Evolutionary conservation across 2,329 filamentous ascomycete species (phyloP), one percentile per base, ranked within the genome.

Genomic region (Pseudopyricularia javanii): DNA sequence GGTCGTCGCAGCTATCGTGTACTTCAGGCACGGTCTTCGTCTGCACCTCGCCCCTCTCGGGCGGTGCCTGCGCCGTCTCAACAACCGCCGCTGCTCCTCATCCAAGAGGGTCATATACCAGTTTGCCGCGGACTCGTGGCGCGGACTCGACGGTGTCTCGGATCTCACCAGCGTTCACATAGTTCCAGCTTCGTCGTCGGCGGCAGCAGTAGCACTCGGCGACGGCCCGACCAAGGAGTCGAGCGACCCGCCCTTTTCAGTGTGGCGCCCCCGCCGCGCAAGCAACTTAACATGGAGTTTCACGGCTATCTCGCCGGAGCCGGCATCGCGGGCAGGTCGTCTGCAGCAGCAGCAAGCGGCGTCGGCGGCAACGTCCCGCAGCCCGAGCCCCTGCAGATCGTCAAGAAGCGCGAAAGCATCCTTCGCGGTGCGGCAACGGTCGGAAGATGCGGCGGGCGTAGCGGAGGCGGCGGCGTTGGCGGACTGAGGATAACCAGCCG

Each of bases 381-480:
- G 37, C 59, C 58, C 4, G 50, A 56, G 28, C 56, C 59, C 7
- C 45, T 60, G 22, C 53, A 55, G 28, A 59, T 60, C 26, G 33
- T 58, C 56, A 60, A 60, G 48, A 53, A 51, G 20, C 35, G 52
- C 15, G 35, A 43, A 26, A 43, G 52, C 48, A 2, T 45, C 47
- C 35, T 51, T 24, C n/a, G 34, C 35, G 12, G 49, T 2, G 14
- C 47, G 7, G 33, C 32, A 6, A 30, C 52, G 9, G 15, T 34
- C n/a, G 48, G 49, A 7, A 24, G 50, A 3, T 37, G 34, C 35
- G 49, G 47, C 14, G 51, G 20, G 32, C 22, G 24, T 6, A 20
- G n/a, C 37, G 32, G 24, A 7, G 8, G 9, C 1, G 32, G 26
- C 22, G 8, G 34, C 1, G 33, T 14, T 17, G 17, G 22, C 3